Evolutionary conservation across 2,329 filamentous ascomycete species (phyloP), one percentile per base, ranked within the genome.

Genomic region (Setomelanomma holmii): DNA sequence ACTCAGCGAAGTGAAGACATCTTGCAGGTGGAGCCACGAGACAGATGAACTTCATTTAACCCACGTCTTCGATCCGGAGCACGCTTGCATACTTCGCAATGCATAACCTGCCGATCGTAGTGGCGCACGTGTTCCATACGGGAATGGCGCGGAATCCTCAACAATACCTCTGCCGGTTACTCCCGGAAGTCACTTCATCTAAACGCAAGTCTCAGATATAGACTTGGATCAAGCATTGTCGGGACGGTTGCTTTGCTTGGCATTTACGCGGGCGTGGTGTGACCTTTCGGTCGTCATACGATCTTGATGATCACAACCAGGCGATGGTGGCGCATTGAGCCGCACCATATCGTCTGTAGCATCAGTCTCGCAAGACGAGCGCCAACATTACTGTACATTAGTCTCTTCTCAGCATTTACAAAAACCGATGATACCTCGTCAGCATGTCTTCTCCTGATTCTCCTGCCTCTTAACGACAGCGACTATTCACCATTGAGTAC

Each of bases 381-480:
- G 6, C 24, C 10, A 41, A 24, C 21, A 41, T n/a, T 41, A 44
- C 21, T 64, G 61, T 64, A 64, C 56, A 64, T 48, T 64, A 64
- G 53, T 53, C 51, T 49, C 51, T 54, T 57, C 56, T 58, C 41
- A 41, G 21, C 41, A 48, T 19, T 17, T 41, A 35, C 27, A 36
- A 23, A 36, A 43, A 7, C 46, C 41, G 2, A 11, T 21, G 34
- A 40, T 40, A 49, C 20, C 35, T 46, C 40, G 19, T 49, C 33
- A 53, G 17, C 48, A 60, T 56, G 53, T 60, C 56, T 21, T 51
- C 27, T 16, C 45, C 44, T 30, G 53, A 51, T 16, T 57, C 43
- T 30, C 27, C 27, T 30, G 14, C 30, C 53, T 51, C 30, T 50
- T 51, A 20, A 40, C 55, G 12, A 54, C n/a, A 55, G 51, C 21